Evolutionary conservation across 1,284 basidiomycete species (phyloP), one percentile per base, ranked within the genome.

Genomic region (Taiwanofungus camphoratus): DNA sequence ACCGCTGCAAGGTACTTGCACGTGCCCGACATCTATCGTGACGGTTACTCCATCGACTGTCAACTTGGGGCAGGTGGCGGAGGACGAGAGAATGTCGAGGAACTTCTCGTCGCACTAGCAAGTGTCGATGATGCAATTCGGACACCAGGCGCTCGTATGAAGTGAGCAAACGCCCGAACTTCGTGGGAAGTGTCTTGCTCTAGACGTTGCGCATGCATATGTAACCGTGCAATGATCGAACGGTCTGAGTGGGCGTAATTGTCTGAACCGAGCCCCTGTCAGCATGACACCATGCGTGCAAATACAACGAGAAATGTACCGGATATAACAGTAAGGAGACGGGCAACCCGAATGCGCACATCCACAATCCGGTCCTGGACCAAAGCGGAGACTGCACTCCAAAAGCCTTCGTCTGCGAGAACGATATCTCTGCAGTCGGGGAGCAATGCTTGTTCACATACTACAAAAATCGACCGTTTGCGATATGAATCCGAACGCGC

Each of bases 291-390:
- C 16, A 15, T 11, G 5, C n/a, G 26, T 15, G 15, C 20, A 11
- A 37, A 19, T 13, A 19, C 18, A 43, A 36, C 29, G 22, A 24
- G 15, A 12, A 29, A 40, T 36, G 8, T 18, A 44, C 80, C 70
- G 52, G 69, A 75, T 38, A 84, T 62, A 32, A 66, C 60, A 29
- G 76, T 75, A 16, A 81, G 65, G 23, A 88, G 70, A 34, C 88
- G 77, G 11, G 92, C 84, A 1, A 94, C 73, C 5, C 81, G 85
- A 45, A 97, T 90, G 32, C 92, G 78, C 36, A 98, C 92, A 54
- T 93, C 92, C 38, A 91, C 71, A 19, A 97, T 79, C n/a, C 58
- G 61, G 58, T 95, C 91, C 27, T 68, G 57, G 12, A 78, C 77
- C 36, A 96, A 71, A 36, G 61, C 58, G 23, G 69, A 64, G 9